Evolutionary conservation across 2,329 filamentous ascomycete species (phyloP), one percentile per base, ranked within the genome.

Genomic region (Neopestalotiopsis sp.): DNA sequence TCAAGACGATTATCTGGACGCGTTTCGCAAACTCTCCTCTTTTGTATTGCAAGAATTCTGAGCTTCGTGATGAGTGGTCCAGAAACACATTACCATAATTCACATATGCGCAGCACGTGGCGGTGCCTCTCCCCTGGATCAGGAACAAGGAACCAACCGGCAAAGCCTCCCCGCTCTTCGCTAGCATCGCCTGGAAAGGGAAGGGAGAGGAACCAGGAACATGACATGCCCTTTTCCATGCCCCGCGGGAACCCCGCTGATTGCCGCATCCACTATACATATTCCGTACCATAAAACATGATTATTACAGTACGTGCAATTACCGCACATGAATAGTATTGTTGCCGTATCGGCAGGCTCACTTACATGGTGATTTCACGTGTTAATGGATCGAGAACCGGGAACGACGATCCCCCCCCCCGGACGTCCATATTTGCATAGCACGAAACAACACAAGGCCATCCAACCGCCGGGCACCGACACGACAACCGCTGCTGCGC

Each of bases 241-340:
- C 59, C 59, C 59, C 59, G 59, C 59, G 59, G n/a, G 34, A 34
- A 20, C 59, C 59, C 59, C 59, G 59, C 59, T 32, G 59, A 62
- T 20, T 52, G 32, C 34, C 32, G 59, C 59, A 42, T 14, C 59
- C 32, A 62, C n/a, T 30, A 61, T 49, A 12, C 45, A 49, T 52
- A 52, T 7, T 38, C 14, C 17, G 6, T 52, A 52, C 34, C 34
- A 52, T 52, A 52, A 52, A n/a, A n/a, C 14, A 52, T 24, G 20
- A 9, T 9, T 24, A n/a, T 17, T 7, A 52, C 45, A 52, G 6
- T 24, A 9, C 17, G 45, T 52, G 20, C 45, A 6, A 14, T 14
- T 49, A n/a, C 42, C 14, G 14, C 14, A 6, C 4, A 49, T 49
- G 5, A 49, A 14, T 49, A n/a, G 13, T 13, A n/a, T 49, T 49